Percentiles rank a stretch among this genome's conserved stretches.
Evolutionary conservation across 2,329 filamentous ascomycete genomes (phyloP).

Genomic region (Neoscytalidium dimidiatum): DNA sequence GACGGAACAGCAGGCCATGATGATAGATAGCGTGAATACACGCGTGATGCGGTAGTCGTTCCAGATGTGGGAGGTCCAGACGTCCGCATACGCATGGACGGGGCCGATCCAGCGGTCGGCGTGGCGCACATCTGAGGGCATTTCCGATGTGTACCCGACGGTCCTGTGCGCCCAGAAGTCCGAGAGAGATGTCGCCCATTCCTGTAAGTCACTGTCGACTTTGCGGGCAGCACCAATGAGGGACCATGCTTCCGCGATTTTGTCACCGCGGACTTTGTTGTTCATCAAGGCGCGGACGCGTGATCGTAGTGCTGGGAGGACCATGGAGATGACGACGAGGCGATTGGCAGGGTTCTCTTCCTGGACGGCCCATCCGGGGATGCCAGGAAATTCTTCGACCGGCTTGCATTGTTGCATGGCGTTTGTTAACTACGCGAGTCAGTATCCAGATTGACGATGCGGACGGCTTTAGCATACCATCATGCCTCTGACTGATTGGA

Average conservation of each 20-base stretch:
- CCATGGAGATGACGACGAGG: slow-evolving; percentile 42
- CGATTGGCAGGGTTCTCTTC: slow-evolving; percentile 43
- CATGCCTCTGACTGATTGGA: slow-evolving; percentile 43
- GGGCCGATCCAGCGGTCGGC: slow-evolving; percentile 40
- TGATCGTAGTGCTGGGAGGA: slow-evolving; percentile 39
- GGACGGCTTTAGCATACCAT: slow-evolving; percentile 33
- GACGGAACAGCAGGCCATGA: slow-evolving; percentile 38
- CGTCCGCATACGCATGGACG: slow-evolving; percentile 42
- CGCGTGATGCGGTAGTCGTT: slow-evolving; percentile 45
- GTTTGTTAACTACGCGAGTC: slow-evolving; percentile 36
- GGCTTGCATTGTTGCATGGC: slow-evolving; percentile 42
- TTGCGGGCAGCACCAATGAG: slow-evolving; percentile 38
- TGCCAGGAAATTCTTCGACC: slow-evolving; percentile 39
- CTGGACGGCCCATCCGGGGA: slow-evolving; percentile 36
- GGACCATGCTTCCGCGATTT: slow-evolving; percentile 30
- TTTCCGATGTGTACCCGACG: slow-evolving; percentile 31
- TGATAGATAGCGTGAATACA: slow-evolving; percentile 42
- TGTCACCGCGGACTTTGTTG: slow-evolving; percentile 25
- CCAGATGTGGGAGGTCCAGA: slow-evolving; percentile 40
- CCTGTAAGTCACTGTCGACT: slow-evolving; percentile 38
- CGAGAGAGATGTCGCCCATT: slow-evolving; percentile 40
- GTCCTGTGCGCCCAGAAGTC: slow-evolving; percentile 36
- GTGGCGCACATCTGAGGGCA: slow-evolving; percentile 31
- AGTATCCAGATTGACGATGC: background rate
- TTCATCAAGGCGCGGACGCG: slow-evolving; percentile 34